phyloP scores from a whole-genome alignment of 192 early-diverging fungal species.

The Umbelopsis vinacea region DNA sequence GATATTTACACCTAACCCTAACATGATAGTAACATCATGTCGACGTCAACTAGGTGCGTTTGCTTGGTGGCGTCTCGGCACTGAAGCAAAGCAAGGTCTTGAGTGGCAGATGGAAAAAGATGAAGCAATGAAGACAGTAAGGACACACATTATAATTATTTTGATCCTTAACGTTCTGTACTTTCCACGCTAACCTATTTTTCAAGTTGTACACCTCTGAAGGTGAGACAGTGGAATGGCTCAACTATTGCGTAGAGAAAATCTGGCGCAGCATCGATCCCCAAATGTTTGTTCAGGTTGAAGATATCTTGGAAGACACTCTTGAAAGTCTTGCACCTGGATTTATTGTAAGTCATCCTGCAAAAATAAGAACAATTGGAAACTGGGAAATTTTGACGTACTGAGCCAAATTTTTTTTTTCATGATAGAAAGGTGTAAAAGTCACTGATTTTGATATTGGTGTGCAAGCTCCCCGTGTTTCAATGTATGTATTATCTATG shows the following conservation, averaged over 20 bases:
- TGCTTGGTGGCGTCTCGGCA: constrained; percentile 30
- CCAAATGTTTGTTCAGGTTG: constrained; percentile 30
- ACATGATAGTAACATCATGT: not conserved
- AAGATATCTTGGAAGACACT: constrained; percentile 36
- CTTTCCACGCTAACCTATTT: not conserved
- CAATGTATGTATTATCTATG: constrained; percentile 20
- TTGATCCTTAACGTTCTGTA: not conserved
- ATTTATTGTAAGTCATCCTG: constrained; percentile 19
- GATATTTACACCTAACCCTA: not conserved
- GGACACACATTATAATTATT: not conserved
- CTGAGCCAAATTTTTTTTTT: not conserved
- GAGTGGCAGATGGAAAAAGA: constrained; percentile 41
- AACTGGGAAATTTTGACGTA: not conserved
- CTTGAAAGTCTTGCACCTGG: constrained; percentile 14
- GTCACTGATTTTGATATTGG: constrained; percentile 40
- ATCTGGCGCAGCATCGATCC: constrained; percentile 38
- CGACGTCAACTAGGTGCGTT: constrained; percentile 14
- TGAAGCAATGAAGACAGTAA: constrained; percentile 29
- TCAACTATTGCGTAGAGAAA: constrained; percentile 36
- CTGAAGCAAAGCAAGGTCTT: constrained; percentile 22
- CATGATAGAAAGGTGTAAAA: constrained; percentile 29
- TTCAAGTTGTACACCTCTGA: constrained; percentile 26
- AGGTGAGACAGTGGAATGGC: constrained; percentile 38
- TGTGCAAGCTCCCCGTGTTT: constrained; percentile 36
- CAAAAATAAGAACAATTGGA: not conserved